Conservation (phyloP, 2,329 filamentous ascomycete species). For the Colletotrichum paranaense region DNA sequence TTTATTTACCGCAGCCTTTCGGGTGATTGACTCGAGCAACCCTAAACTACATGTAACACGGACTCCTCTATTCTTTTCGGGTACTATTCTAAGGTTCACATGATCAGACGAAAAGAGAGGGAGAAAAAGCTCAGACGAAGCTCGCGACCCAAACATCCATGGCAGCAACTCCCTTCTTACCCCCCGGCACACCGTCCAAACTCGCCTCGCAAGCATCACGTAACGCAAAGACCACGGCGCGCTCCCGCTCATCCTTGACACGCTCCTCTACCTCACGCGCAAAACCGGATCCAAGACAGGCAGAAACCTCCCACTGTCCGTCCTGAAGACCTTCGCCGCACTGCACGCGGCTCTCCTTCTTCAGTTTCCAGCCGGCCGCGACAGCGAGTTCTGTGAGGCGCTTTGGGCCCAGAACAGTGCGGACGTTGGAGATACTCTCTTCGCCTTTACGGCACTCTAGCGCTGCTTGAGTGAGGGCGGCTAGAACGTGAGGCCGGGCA, state of each 20-base stretch:
- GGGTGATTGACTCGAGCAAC: not conserved
- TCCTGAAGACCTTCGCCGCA: constrained; percentile 30
- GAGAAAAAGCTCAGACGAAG: constrained; percentile 1
- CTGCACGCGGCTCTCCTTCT: constrained; percentile 29
- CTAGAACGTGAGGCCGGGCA: constrained; percentile 34
- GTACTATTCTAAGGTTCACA: not conserved
- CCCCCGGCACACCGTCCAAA: constrained; percentile 23
- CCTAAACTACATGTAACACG: not conserved
- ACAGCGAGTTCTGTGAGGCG: not conserved
- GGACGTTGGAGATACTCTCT: constrained; percentile 29
- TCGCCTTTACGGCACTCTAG: constrained; percentile 30
- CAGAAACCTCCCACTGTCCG: constrained; percentile 36
- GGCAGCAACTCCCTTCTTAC: constrained; percentile 15
- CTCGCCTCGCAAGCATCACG: constrained; percentile 35
- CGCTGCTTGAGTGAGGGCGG: constrained; percentile 31
- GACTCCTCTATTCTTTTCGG: not conserved
- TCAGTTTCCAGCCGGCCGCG: constrained; percentile 30
- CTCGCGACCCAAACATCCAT: constrained; percentile 35
- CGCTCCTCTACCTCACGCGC: constrained; percentile 24
- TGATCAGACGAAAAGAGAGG: not conserved
- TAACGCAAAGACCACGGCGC: constrained; percentile 32
- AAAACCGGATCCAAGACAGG: constrained; percentile 33
- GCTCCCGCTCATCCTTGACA: constrained; percentile 32
- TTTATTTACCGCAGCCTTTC: not conserved
- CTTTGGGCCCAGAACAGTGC: not conserved